Percentiles rank a stretch among this genome's conserved stretches.
These are phyloP conservation scores for Corynascus novoguineensis DNA, from an alignment of 495 filamentous ascomycete genomes.

Conservation along the genomic window DNA sequence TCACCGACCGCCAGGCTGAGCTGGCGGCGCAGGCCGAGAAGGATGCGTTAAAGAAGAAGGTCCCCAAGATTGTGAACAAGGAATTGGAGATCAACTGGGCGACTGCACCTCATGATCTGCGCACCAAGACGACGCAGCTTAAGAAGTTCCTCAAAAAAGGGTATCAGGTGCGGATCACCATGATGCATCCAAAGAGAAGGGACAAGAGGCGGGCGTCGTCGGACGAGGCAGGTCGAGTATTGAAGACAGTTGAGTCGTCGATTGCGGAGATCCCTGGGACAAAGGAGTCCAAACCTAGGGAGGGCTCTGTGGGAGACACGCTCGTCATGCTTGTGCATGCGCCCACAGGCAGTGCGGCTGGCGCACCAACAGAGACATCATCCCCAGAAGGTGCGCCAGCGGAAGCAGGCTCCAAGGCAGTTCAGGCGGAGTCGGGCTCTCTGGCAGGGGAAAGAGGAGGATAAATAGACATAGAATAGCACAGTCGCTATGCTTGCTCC, in stretches of 20 bases:
- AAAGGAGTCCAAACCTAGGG: conserved; percentile 35
- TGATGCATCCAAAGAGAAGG: conserved; percentile 42
- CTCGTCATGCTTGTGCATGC: conserved; percentile 38
- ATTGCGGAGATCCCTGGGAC: conserved; percentile 30
- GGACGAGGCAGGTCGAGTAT: conserved; percentile 34
- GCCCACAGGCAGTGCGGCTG: not conserved
- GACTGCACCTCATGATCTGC: conserved; percentile 62
- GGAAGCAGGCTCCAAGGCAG: not conserved
- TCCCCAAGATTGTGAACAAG: conserved; percentile 34
- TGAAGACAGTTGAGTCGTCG: conserved; percentile 28
- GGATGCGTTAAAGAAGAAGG: conserved; percentile 23
- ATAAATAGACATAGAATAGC: not conserved
- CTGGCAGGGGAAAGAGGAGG: not conserved
- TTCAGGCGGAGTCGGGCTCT: not conserved
- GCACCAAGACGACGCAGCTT: conserved; percentile 55
- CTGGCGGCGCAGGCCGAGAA: conserved; percentile 25
- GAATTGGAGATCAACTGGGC: conserved; percentile 82
- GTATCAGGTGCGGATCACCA: conserved; percentile 54
- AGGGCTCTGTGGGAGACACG: conserved; percentile 32
- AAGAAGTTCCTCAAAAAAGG: conserved; percentile 59
- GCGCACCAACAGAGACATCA: conserved; percentile 13
- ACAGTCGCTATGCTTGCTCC: not conserved
- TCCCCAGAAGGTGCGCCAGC: conserved; percentile 5
- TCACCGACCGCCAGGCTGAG: conserved; percentile 46
- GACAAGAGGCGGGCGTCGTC: conserved; percentile 25